Percentiles rank a stretch among this genome's conserved stretches.
Evolutionary conservation across 2,329 filamentous ascomycete species (phyloP).

Genomic region (Lecanicillium sp.): DNA sequence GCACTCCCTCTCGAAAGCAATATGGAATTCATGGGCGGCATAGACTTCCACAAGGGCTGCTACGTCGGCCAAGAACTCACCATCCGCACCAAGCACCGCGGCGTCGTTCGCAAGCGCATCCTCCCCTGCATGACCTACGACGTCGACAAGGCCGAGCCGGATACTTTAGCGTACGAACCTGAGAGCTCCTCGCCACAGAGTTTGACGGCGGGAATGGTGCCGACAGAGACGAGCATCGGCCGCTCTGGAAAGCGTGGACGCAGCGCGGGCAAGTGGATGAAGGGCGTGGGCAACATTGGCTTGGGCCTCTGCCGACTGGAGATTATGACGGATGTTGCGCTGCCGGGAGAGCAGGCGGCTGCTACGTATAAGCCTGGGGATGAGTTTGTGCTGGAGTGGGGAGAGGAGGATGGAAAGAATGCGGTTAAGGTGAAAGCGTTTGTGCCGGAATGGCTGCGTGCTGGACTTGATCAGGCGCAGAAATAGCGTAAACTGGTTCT

Average conservation of each 20-base stretch:
- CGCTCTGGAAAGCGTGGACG: constrained; percentile 51
- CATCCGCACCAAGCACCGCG: constrained; percentile 88
- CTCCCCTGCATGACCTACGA: constrained; percentile 70
- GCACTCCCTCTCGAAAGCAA: constrained; percentile 84
- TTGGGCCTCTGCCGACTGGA: constrained; percentile 81
- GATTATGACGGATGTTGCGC: constrained; percentile 73
- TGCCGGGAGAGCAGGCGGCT: constrained; percentile 60
- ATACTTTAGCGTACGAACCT: constrained; percentile 38
- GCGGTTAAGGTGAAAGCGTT: constrained; percentile 63
- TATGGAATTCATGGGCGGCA: constrained; percentile 73
- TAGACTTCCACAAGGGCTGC: constrained; percentile 94
- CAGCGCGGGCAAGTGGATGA: constrained; percentile 73
- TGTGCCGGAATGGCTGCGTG: constrained; percentile 67
- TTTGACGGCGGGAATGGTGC: constrained; percentile 26
- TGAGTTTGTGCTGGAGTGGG: constrained; percentile 52
- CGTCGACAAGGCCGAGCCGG: constrained; percentile 27
- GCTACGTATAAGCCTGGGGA: constrained; percentile 53
- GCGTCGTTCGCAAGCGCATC: constrained; percentile 85
- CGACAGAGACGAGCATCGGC: constrained; percentile 39
- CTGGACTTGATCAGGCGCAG: constrained; percentile 24
- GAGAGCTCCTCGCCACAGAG: constrained; percentile 16
- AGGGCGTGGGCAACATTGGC: constrained; percentile 75
- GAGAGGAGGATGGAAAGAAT: constrained; percentile 29
- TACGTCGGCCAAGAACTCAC: constrained; percentile 96
- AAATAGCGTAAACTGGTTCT: background rate